Evolutionary conservation across 1,284 basidiomycete genomes (phyloP).

Genomic region (Cutaneotrichosporon mucoides): DNA sequence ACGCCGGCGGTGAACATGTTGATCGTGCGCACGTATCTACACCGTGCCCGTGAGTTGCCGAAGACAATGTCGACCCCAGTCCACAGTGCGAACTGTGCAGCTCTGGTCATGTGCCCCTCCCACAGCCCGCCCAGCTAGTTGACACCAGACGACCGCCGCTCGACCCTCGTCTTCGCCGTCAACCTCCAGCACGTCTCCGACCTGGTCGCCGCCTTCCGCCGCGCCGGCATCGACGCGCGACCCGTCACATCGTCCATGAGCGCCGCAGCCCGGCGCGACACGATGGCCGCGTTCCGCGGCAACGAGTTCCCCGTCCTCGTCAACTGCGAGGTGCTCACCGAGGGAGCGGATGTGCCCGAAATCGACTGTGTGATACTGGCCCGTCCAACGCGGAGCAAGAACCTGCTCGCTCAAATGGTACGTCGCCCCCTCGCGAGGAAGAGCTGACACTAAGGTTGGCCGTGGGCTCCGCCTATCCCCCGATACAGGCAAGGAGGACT

Average conservation of each 20-base stretch:
- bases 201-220: conserved; percentile 68
- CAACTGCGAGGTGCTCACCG: conserved; percentile 90
- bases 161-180: conserved; percentile 87
- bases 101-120: not conserved
- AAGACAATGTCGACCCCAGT: too few species aligned
- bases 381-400: conserved; percentile 79
- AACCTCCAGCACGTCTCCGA: conserved; percentile 76
- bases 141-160: conserved; percentile 60
- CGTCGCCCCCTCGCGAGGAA: conserved; percentile 10
- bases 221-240: conserved; percentile 78
- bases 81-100: not conserved
- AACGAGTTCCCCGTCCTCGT: conserved; percentile 80
- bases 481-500: conserved; percentile 74
- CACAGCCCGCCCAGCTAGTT: not conserved
- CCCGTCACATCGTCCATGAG: conserved; percentile 72
- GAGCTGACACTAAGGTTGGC: conserved; percentile 65
- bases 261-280: conserved; percentile 59
- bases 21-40: conserved; percentile 74
- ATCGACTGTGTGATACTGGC: conserved; percentile 88
- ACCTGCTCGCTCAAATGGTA: conserved; percentile 91
- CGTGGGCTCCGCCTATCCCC: conserved; percentile 85
- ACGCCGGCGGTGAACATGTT: conserved; percentile 69
- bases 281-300: conserved; percentile 66
- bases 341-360: conserved; percentile 73
- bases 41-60: conserved; percentile 69